Evolutionary conservation across 805 yeast species (phyloP).

Genomic region (Yarrowia divulgata): DNA sequence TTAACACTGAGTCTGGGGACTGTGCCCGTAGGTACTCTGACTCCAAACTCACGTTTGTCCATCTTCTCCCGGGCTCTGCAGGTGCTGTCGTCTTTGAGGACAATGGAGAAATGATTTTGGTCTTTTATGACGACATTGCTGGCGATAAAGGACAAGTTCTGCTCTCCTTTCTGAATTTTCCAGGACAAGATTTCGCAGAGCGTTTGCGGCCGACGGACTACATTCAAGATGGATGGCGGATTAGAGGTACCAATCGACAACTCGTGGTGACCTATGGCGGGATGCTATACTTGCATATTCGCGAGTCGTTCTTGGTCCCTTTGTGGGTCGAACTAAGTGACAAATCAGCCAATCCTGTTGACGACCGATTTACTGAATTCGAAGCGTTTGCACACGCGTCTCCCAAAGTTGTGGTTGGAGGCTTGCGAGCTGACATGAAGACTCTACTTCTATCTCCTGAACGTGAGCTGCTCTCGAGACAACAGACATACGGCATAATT

Average conservation of each 20-base stretch:
- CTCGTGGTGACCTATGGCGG: constrained; percentile 8
- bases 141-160: not conserved
- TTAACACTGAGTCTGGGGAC: not conserved
- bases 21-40: not conserved
- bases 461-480: not conserved
- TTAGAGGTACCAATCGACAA: not conserved
- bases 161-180: not conserved
- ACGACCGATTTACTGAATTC: not conserved
- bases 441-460: not conserved
- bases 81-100: not conserved
- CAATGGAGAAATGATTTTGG: too few relatives aligned
- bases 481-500: not conserved
- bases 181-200: not conserved
- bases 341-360: not conserved
- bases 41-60: not conserved
- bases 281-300: not conserved
- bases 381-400: not conserved
- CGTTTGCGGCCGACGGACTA: not conserved
- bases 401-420: not conserved
- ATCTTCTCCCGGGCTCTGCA: not conserved
- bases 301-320: not conserved
- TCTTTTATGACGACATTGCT: not conserved
- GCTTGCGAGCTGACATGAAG: not conserved
- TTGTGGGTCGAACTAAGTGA: not conserved
- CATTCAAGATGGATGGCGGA: not conserved